Evolutionary conservation across 768 basidiomycete genomes (phyloP).

Genomic region (Rhodotorula babjevae): DNA sequence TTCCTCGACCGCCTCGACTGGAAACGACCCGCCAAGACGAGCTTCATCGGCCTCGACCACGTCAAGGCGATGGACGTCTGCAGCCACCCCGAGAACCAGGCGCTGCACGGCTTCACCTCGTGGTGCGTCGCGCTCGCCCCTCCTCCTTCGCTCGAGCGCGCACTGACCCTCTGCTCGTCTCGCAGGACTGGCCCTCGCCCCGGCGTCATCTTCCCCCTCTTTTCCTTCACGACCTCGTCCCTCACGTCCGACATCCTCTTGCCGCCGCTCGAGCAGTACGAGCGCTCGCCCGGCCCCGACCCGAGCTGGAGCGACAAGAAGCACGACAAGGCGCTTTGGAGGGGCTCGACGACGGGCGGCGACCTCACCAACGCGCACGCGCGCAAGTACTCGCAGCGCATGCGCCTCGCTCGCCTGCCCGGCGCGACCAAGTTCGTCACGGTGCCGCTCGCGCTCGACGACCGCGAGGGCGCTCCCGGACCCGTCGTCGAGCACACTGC

Average conservation of each 20-base stretch:
- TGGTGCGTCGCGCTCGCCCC: constrained; percentile 21
- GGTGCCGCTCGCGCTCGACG: constrained; percentile 10
- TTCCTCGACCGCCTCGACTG: constrained; percentile 32
- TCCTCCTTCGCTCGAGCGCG: no score
- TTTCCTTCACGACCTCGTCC: constrained; percentile 38
- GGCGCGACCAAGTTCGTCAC: constrained; percentile 5
- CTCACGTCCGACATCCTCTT: constrained; percentile 43
- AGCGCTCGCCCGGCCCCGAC: constrained; percentile 36
- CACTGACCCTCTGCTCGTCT: not conserved
- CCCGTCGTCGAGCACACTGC: constrained; percentile 6
- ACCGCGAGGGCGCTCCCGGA: constrained; percentile 2
- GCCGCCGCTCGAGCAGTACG: constrained; percentile 44
- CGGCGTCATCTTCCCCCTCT: constrained; percentile 40
- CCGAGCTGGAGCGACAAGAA: constrained; percentile 49
- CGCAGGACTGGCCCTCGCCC: constrained; percentile 40
- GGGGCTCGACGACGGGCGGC: constrained; percentile 49
- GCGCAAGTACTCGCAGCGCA: constrained; percentile 42
- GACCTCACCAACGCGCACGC: constrained; percentile 26
- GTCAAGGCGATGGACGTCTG: constrained; percentile 46
- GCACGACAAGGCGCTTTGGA: constrained; percentile 49
- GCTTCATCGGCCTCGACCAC: constrained; percentile 45
- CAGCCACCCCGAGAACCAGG: constrained; percentile 43
- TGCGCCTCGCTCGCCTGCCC: constrained; percentile 29
- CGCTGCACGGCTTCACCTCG: constrained; percentile 44
- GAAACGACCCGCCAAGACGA: not conserved